These are phyloP conservation scores for Mrakia hoshinonis DNA, from an alignment of 768 basidiomycete species.

Conservation along the genomic window DNA sequence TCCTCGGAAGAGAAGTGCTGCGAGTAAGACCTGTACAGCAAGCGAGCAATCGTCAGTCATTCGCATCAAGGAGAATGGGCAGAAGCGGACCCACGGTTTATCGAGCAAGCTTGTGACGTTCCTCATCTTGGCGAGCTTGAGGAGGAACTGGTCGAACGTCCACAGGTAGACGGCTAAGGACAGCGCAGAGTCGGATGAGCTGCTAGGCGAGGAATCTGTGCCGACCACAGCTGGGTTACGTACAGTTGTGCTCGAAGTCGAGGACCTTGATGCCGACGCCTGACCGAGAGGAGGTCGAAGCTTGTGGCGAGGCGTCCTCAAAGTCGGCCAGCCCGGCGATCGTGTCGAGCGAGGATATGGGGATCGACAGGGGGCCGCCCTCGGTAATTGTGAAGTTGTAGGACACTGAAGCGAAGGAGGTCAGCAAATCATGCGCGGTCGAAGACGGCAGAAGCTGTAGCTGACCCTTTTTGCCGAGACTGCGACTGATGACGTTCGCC, in stretches of 20 bases:
- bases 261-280: conserved; percentile 82
- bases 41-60: not conserved
- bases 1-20: conserved; percentile 89
- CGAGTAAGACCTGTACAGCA: conserved; percentile 53
- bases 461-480: no score
- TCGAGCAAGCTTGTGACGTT: conserved; percentile 83
- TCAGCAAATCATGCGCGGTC: not conserved
- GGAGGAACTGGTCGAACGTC: conserved; percentile 79
- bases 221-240: conserved; percentile 5
- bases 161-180: conserved; percentile 70
- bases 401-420: conserved; percentile 45
- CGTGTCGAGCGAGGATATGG: conserved; percentile 72
- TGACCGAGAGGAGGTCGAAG: conserved; percentile 60
- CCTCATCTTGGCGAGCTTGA: conserved; percentile 85
- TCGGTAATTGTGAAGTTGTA: conserved; percentile 92
- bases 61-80: not conserved
- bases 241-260: conserved; percentile 64
- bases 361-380: conserved; percentile 65
- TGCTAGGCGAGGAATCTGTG: not conserved
- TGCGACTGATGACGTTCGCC: conserved; percentile 64
- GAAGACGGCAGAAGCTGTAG: no score
- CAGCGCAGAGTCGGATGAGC: not conserved
- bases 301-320: conserved; percentile 74
- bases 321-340: conserved; percentile 83
- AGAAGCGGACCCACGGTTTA: conserved; percentile 50